Percentiles rank a stretch among this genome's conserved stretches.
phyloP scores from a whole-genome alignment of 768 basidiomycete genomes.

The Serpula lacrymans region DNA sequence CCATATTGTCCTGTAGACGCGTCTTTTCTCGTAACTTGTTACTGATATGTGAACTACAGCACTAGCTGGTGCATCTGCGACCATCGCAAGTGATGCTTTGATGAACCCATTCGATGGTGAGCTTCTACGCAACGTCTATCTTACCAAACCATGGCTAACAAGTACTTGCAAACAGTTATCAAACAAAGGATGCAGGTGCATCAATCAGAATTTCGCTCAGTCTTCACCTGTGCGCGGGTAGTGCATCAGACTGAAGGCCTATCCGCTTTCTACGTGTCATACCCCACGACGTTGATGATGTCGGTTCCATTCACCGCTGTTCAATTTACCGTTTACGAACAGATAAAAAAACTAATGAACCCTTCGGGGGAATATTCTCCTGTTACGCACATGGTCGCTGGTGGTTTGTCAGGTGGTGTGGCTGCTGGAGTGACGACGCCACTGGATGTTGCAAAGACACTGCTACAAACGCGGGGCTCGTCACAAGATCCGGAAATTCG shows the following conservation, averaged over 20 bases:
- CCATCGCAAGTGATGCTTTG: slow-evolving; percentile 91
- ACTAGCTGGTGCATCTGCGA: slow-evolving; percentile 89
- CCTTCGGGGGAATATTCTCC: slow-evolving; percentile 88
- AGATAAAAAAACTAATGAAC: slow-evolving; percentile 82
- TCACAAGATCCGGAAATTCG: slow-evolving; percentile 84
- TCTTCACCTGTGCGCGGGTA: slow-evolving; percentile 77
- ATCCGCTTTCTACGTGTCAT: slow-evolving; percentile 94
- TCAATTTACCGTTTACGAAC: slow-evolving; percentile 96
- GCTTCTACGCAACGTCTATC: slow-evolving; percentile 19
- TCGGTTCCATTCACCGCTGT: slow-evolving; percentile 98
- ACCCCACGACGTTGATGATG: slow-evolving; percentile 96
- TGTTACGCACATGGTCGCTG: slow-evolving; percentile 86
- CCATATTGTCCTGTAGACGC: slow-evolving; percentile 2
- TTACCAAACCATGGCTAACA: slow-evolving; percentile 10
- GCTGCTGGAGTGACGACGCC: slow-evolving; percentile 97
- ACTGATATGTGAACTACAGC: slow-evolving; percentile 46
- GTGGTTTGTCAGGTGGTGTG: slow-evolving; percentile 88
- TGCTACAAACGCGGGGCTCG: slow-evolving; percentile 93
- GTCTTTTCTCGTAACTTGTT: neutral
- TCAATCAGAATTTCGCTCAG: slow-evolving; percentile 86
- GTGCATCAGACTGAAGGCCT: slow-evolving; percentile 87
- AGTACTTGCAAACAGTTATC: slow-evolving; percentile 63
- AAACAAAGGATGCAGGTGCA: slow-evolving; percentile 99
- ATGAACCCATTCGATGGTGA: slow-evolving; percentile 99
- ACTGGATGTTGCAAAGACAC: slow-evolving; percentile 95